Evolutionary conservation across 192 early-diverging fungal genomes (phyloP), one percentile per base, ranked within the genome.

Genomic region (Coemansia sp.): DNA sequence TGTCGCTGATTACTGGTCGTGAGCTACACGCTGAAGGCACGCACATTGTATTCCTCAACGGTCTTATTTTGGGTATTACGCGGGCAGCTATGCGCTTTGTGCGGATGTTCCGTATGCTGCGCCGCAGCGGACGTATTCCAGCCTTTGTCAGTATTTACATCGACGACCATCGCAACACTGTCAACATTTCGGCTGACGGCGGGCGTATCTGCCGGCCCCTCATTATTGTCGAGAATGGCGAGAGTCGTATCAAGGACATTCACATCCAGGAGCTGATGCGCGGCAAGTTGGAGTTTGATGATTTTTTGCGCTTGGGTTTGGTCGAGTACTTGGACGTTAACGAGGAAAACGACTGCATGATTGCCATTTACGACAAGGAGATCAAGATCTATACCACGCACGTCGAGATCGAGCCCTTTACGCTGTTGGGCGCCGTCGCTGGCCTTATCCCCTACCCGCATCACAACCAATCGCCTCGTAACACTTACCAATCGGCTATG

Each of bases 381-480:
- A 80, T 99, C 14, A 86, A 92, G 62, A 89, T 89, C 42, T 82
- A 89, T 14, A 57, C 75, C 64, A 98, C 97, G 27, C 98, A 99
- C 80, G 96, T 94, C 75, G 98, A 99, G 82, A 96, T 99, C 84
- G 94, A 99, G 75, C 98, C 98, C 5, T 92, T 89, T 77, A 98
- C 98, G 95, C 96, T 99, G 75, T 86, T 99, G 29, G 98, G 98
- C 63, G 96, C 96, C 78, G 98, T 97, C 67, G 97, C 98, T 48
- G 92, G 90, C 77, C 98, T 98, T 71, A 94, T 99, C 85, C 98
- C 98, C 23, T 99, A 98, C 88, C 98, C 98, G 5, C 95, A 99
- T 86, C 98, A 99, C 83, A 99, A 99, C 81, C 98, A 95, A 89
- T 98, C 98, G 45, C 98, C 98, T 51, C 98, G 98, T 89, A 99